phyloP scores from a whole-genome alignment of 2,329 filamentous ascomycete genomes.

The Fusarium miscanthi region DNA sequence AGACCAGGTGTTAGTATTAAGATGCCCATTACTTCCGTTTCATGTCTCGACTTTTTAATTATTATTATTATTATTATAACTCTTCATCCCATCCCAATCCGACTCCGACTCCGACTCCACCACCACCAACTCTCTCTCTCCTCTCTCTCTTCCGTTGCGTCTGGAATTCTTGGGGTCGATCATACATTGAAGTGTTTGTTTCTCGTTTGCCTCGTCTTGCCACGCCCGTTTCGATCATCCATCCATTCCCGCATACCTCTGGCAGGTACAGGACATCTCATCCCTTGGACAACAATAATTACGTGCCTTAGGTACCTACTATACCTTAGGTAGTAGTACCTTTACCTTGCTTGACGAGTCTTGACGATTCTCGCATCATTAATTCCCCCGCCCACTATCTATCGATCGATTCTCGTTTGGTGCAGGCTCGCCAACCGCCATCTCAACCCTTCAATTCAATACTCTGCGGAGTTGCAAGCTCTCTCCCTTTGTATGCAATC shows the following conservation, averaged over 20 bases:
- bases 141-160: background rate
- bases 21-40: slow-evolving; percentile 32
- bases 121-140: background rate
- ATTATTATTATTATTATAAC: slow-evolving; percentile 1
- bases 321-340: too few relatives aligned
- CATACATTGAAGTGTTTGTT: slow-evolving; percentile 18
- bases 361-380: slow-evolving; percentile 35
- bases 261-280: slow-evolving; percentile 35
- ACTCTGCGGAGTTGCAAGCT: slow-evolving; percentile 38
- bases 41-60: slow-evolving; percentile 24
- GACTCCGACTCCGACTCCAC: slow-evolving; percentile 7
- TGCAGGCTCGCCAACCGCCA: slow-evolving; percentile 33
- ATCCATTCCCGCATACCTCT: slow-evolving; percentile 38
- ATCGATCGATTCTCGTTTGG: slow-evolving; percentile 25
- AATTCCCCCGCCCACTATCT: slow-evolving; percentile 13
- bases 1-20: slow-evolving; percentile 16
- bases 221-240: slow-evolving; percentile 25
- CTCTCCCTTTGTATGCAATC: slow-evolving; percentile 43
- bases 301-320: slow-evolving; percentile 4
- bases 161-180: slow-evolving; percentile 34
- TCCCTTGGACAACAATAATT: slow-evolving; percentile 34
- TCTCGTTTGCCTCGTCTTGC: slow-evolving; percentile 19
- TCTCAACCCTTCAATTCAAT: slow-evolving; percentile 27
- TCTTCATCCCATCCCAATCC: slow-evolving; percentile 28
- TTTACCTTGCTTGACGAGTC: background rate